phyloP scores from a whole-genome alignment of 768 basidiomycete genomes.

The Steccherinum ochraceum region DNA sequence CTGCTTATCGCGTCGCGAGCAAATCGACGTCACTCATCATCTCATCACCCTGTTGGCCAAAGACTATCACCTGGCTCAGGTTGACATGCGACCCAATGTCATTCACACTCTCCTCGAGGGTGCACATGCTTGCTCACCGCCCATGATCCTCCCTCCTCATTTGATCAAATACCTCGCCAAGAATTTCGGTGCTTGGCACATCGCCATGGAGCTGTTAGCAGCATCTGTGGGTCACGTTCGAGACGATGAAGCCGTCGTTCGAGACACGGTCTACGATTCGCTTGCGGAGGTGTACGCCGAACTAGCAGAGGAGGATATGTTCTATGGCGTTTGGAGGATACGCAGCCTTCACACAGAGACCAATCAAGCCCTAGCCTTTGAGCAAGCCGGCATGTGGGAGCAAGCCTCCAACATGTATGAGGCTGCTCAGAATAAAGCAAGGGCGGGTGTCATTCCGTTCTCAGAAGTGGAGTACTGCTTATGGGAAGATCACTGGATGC shows the following conservation, averaged over 20 bases:
- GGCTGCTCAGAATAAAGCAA: conserved; percentile 78
- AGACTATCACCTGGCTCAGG: conserved; percentile 88
- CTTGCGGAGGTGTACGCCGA: conserved; percentile 95
- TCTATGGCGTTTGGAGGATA: conserved; percentile 92
- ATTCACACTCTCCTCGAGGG: conserved; percentile 87
- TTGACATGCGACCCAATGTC: conserved; percentile 84
- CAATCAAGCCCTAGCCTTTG: conserved; percentile 80
- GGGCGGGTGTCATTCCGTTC: conserved; percentile 78
- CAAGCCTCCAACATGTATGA: conserved; percentile 88
- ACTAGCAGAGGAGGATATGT: conserved; percentile 92
- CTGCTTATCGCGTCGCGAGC: conserved; percentile 80
- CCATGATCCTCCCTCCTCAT: conserved; percentile 88
- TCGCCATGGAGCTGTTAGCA: conserved; percentile 79
- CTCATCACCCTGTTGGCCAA: conserved; percentile 88
- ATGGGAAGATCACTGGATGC: conserved; percentile 99
- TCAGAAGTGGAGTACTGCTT: conserved; percentile 93
- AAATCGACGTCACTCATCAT: conserved; percentile 81
- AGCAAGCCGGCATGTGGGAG: conserved; percentile 97
- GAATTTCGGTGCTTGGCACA: conserved; percentile 95
- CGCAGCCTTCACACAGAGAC: conserved; percentile 88
- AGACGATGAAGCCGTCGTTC: conserved; percentile 73
- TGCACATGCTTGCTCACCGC: conserved; percentile 77
- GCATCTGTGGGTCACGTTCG: conserved; percentile 71
- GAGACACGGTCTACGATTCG: conserved; percentile 84
- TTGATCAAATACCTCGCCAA: conserved; percentile 95